Conservation (phyloP, 2,329 filamentous ascomycete species). For the Diaporthe humulicola region DNA sequence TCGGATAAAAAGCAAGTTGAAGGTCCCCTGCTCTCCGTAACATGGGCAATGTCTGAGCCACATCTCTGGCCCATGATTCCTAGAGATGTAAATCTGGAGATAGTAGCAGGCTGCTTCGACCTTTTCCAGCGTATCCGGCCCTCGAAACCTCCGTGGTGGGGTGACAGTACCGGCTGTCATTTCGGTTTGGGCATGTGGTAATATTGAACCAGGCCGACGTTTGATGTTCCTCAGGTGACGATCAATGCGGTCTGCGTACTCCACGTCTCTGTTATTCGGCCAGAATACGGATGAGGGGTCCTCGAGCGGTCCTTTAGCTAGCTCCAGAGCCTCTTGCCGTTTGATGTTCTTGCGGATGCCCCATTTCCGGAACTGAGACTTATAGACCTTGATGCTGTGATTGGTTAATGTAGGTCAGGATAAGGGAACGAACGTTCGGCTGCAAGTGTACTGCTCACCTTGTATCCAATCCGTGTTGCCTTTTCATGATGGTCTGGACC, state of each 20-base stretch:
- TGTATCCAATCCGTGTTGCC: slow-evolving; percentile 20
- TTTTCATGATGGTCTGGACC: slow-evolving; percentile 18
- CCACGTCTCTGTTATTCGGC: not conserved
- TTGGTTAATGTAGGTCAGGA: too few relatives aligned
- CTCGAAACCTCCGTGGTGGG: not conserved
- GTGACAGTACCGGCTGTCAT: not conserved
- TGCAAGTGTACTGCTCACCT: slow-evolving; percentile 1
- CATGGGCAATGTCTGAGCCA: not conserved
- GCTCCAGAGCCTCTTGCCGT: slow-evolving; percentile 22
- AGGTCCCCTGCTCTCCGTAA: slow-evolving; percentile 5
- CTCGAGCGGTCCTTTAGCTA: not conserved
- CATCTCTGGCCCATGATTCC: not conserved
- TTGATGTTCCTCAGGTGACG: slow-evolving; percentile 19
- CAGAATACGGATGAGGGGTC: not conserved
- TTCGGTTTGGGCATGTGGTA: too few relatives aligned
- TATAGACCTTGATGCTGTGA: slow-evolving; percentile 29
- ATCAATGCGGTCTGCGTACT: slow-evolving; percentile 19
- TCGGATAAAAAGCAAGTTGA: slow-evolving; percentile 18
- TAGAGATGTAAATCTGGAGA: not conserved
- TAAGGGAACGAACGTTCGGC: fast-evolving
- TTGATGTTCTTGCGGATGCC: slow-evolving; percentile 32
- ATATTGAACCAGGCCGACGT: not conserved
- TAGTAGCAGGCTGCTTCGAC: slow-evolving; percentile 15
- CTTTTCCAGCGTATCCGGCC: slow-evolving; percentile 9
- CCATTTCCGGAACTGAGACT: slow-evolving; percentile 26